Base-by-base conservation (phyloP, 345 rosid species). In the Salix caprea region DNA sequence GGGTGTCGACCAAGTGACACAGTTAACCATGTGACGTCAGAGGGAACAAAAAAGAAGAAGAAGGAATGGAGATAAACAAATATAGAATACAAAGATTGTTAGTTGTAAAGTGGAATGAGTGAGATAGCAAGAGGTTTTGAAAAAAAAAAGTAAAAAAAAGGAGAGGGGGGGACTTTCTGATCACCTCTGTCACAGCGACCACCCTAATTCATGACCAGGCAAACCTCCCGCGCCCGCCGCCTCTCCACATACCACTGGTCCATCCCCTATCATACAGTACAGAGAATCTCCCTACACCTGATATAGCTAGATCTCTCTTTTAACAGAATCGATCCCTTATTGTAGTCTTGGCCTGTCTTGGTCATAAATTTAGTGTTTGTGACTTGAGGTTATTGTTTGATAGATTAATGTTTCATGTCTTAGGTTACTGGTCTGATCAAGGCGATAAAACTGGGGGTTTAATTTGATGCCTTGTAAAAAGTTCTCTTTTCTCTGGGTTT, bases 211-310 rank as follows among this genome's bases (percentile, higher is more conserved):
- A 66, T 73, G 60, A 34, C 73, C 60, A 64, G 70, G 72, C 74
- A 67, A 76, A 58, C 73, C 72, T 23, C 24, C 81, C 66, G 77
- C 68, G 30, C n/a, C 56, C 70, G 75, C 79, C 75, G 62, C 75
- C 75, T 71, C 85, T 24, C 36, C 16, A 2, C 67, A 3, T 15
- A 1, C 32, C 62, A 3, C 5, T 23, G 28, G 62, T 58, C 62
- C 62, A 58, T 58, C 64, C 24, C 64, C 64, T 58, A 58, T 1
- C 64, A n/a, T 58, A 58, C 64, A 58, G 28, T 58, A 23, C 64
- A 58, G 64, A 58, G 48, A 34, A 34, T 54, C n/a, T 14, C 2
- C 23, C 23, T 48, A 10, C 6, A 23, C 13, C 32, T 44, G 24
- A 46, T 70, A 52, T 14, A 40, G 9, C 9, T 69, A 13, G 37